Conservation (phyloP, 2,329 filamentous ascomycete genomes). For the Rhinocladiella similis region DNA sequence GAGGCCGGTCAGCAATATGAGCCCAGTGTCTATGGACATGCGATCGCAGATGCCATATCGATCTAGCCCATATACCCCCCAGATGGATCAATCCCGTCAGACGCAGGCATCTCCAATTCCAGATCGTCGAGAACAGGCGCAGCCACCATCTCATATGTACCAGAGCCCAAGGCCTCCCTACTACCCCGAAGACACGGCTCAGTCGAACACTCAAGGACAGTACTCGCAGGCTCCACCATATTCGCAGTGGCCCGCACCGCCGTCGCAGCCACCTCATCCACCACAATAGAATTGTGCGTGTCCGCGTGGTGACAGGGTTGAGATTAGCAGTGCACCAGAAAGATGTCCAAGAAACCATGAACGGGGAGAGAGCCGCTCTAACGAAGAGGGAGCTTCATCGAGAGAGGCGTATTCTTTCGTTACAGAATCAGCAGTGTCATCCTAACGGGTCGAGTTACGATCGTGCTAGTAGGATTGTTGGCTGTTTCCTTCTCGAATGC, state of each 20-base stretch:
- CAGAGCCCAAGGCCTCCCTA: slow-evolving; percentile 21
- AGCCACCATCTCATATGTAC: slow-evolving; percentile 20
- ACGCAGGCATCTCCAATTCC: slow-evolving; percentile 25
- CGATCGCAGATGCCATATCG: slow-evolving; percentile 24
- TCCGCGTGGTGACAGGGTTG: not conserved
- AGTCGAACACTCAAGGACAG: slow-evolving; percentile 14
- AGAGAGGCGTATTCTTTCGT: no score
- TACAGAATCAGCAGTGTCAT: no score
- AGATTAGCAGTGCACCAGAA: not conserved
- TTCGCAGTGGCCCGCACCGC: slow-evolving; percentile 17
- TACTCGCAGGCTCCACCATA: slow-evolving; percentile 18
- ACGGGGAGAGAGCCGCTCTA: no score
- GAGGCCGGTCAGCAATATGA: slow-evolving; percentile 27
- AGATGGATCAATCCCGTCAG: slow-evolving; percentile 25
- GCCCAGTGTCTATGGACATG: slow-evolving; percentile 28
- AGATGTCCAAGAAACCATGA: no score
- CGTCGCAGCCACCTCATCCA: slow-evolving; percentile 9
- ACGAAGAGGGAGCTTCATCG: no score
- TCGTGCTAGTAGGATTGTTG: no score
- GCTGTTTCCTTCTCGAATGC: no score
- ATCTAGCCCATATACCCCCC: slow-evolving; percentile 20
- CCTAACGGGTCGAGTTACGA: no score
- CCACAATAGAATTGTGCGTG: not conserved
- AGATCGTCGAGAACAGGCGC: slow-evolving; percentile 22
- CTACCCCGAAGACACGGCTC: slow-evolving; percentile 18